Conservation (phyloP, 2,329 filamentous ascomycete species). For the Aureobasidium sp. region DNA sequence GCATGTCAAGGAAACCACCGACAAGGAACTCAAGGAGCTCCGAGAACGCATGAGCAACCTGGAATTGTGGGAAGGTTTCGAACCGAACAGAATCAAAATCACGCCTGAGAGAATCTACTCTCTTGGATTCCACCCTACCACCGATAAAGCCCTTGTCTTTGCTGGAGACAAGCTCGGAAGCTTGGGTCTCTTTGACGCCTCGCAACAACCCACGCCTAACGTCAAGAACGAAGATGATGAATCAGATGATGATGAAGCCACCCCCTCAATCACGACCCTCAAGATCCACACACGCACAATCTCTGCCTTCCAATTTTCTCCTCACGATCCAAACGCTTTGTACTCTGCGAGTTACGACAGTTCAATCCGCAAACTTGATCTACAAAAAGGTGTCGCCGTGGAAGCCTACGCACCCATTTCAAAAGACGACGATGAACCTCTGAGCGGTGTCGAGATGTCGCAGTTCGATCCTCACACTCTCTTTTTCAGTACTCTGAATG, state of each 20-base stretch:
- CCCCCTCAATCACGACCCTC: conserved; percentile 79
- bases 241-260: conserved; percentile 58
- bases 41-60: conserved; percentile 71
- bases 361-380: conserved; percentile 77
- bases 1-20: conserved; percentile 70
- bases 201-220: conserved; percentile 50
- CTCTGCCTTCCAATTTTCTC: conserved; percentile 71
- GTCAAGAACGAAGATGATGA: conserved; percentile 43
- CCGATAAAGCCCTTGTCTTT: conserved; percentile 81
- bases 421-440: conserved; percentile 62
- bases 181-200: conserved; percentile 84
- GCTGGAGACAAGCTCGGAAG: conserved; percentile 92
- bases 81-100: conserved; percentile 81
- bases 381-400: conserved; percentile 69
- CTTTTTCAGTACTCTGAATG: conserved; percentile 81
- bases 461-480: conserved; percentile 62
- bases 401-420: conserved; percentile 74
- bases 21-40: conserved; percentile 66
- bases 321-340: conserved; percentile 64
- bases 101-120: conserved; percentile 69
- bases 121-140: conserved; percentile 79
- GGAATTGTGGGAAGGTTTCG: conserved; percentile 74
- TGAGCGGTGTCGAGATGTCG: conserved; percentile 79
- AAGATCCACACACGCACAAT: conserved; percentile 89
- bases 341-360: conserved; percentile 90